Evolutionary conservation across 1,139 yeast genomes (phyloP).

Genomic region (Scheffersomyces parashehatae): DNA sequence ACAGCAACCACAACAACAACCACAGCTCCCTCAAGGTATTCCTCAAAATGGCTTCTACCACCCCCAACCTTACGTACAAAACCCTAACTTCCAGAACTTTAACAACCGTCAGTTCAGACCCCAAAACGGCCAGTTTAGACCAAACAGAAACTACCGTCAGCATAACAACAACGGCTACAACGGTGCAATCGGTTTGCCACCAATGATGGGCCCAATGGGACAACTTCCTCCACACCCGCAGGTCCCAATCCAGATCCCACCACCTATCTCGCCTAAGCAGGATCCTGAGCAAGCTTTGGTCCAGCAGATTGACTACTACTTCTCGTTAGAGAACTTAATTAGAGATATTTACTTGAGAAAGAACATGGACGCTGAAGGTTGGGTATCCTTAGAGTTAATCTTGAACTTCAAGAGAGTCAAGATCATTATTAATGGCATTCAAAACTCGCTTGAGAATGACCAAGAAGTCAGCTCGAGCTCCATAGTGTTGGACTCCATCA

Average conservation of each 20-base stretch:
- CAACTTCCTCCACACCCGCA: conserved; percentile 10
- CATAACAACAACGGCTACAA: conserved; percentile 18
- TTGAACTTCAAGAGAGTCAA: conserved; percentile 76
- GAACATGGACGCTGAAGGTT: conserved; percentile 76
- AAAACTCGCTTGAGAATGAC: conserved; percentile 28
- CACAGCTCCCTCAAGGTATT: conserved; percentile 8
- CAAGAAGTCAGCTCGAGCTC: conserved; percentile 20
- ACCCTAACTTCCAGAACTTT: conserved; percentile 21
- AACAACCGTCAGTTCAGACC: conserved; percentile 18
- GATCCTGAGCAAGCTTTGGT: conserved; percentile 50
- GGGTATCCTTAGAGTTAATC: conserved; percentile 62
- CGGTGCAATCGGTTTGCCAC: conserved; percentile 13
- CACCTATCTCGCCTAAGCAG: conserved; percentile 51
- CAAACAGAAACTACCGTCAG: conserved; percentile 14
- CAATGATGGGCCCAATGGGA: conserved; percentile 6
- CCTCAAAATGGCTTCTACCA: conserved; percentile 25
- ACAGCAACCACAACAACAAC: conserved; percentile 9
- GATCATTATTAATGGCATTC: conserved; percentile 47
- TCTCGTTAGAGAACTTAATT: conserved; percentile 81
- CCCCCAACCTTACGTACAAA: conserved; percentile 27
- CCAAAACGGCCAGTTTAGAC: conserved; percentile 26
- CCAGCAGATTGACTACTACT: conserved; percentile 84
- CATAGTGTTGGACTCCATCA: conserved; percentile 34
- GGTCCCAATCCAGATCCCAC: conserved; percentile 41
- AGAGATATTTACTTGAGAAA: conserved; percentile 78